Conservation (phyloP, 1,139 yeast species). For the Protomyces macrosporus region DNA sequence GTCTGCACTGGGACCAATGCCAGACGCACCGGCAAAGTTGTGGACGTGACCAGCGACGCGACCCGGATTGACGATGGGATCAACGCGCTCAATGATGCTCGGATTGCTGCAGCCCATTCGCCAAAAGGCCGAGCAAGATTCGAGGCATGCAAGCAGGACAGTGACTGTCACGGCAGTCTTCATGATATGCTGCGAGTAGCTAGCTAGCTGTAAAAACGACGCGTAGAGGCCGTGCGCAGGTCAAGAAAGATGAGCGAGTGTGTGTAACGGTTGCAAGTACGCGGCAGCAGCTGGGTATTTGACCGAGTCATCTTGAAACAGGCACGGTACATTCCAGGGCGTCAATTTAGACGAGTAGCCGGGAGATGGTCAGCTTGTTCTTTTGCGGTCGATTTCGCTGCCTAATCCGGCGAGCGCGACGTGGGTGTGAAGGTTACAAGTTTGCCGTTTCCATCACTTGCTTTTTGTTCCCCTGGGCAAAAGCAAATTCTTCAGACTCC, state of each 20-base stretch:
- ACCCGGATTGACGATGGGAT: constrained; percentile 26
- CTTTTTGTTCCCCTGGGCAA: too few relatives aligned
- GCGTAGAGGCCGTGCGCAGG: too few relatives aligned
- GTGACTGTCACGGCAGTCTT: not conserved
- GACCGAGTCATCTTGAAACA: not conserved
- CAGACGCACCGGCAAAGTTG: constrained; percentile 22
- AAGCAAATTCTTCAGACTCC: too few relatives aligned
- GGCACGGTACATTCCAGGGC: not conserved
- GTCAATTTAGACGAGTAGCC: not conserved
- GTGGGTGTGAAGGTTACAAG: too few relatives aligned
- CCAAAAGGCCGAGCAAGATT: constrained; percentile 20
- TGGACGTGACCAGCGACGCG: constrained; percentile 22
- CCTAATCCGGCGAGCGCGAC: not conserved
- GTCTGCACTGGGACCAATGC: constrained; percentile 12
- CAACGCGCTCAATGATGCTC: constrained; percentile 20
- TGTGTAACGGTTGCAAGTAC: not conserved
- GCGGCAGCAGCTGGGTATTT: not conserved
- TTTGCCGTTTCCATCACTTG: too few relatives aligned
- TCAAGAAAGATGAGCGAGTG: too few relatives aligned
- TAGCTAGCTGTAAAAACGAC: too few relatives aligned
- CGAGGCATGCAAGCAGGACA: not conserved
- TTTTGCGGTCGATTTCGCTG: not conserved
- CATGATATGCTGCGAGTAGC: not conserved
- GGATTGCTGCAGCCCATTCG: constrained; percentile 22
- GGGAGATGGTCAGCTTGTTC: not conserved